Evolutionary conservation across 352 stramenopile species (phyloP), one percentile per base, ranked within the genome.

Genomic region (Peronospora belbahrii): DNA sequence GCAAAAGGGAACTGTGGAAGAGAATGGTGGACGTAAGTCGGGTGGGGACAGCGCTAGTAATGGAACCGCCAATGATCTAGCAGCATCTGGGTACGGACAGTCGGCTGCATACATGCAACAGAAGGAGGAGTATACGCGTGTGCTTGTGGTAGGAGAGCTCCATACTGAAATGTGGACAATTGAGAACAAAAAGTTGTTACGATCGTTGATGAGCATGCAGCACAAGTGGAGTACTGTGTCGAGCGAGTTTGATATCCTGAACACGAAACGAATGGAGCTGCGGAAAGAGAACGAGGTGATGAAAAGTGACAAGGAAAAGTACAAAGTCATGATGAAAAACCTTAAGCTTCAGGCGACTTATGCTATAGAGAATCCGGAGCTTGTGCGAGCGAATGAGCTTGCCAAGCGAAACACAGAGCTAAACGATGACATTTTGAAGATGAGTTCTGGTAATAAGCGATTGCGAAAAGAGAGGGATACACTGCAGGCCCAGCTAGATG

Each of bases 161-260:
- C 73, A 87, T 59, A 87, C 69, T 15, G 81, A 93, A 48, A 83
- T 93, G 57, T 93, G 81, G 81, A 65, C 54, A 15, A 88, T 90
- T 44, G 81, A 93, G 53, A 89, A 79, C 42, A 85, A 88, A 42
- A 93, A 93, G 48, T 52, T 90, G 36, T 42, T 76, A 40, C 67
- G 74, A 4, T 75, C 74, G 24, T 53, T 78, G 45, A 59, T 40
- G n/a, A 38, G 63, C 45, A 54, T 76, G 41, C 59, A 74, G n/a
- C 68, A 70, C 46, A 93, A 93, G 37, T 88, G 74, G 72, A 56
- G 70, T 19, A 74, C 74, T 10, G 66, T 93, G 10, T 88, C 78
- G 28, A 70, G 35, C 15, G 79, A 84, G 30, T 82, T 87, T 40
- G 74, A 88, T 51, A 24, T 68, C 14, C 37, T 90, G n/a, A 88